Evolutionary conservation across 352 stramenopile genomes (phyloP).

Genomic region (Halophytophthora polymorphica): DNA sequence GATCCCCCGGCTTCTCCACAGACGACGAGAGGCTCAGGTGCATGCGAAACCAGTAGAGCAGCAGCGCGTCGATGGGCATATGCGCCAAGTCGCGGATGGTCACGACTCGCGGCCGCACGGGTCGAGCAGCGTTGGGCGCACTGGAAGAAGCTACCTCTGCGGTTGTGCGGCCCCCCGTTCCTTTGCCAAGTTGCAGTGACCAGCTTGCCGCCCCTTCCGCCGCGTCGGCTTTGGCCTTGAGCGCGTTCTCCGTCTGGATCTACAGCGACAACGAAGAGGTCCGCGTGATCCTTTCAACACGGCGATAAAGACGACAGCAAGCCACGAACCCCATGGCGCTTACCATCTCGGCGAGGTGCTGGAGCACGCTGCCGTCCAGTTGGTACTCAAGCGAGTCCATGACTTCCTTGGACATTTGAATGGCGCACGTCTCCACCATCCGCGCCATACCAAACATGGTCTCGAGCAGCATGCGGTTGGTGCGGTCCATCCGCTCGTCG

Average conservation of each 20-base stretch:
- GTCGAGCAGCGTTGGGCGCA: conserved; percentile 9
- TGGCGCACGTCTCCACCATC: conserved; percentile 82
- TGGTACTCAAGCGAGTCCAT: conserved; percentile 83
- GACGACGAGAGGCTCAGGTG: conserved; percentile 61
- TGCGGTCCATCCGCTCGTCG: conserved; percentile 57
- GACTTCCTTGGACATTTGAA: conserved; percentile 78
- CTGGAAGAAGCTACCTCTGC: conserved; percentile 20
- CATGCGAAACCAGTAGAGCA: conserved; percentile 78
- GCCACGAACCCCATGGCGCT: not conserved
- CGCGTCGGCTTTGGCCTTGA: conserved; percentile 42
- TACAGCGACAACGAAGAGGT: conserved; percentile 10
- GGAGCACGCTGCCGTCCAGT: conserved; percentile 59
- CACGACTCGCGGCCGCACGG: conserved; percentile 24
- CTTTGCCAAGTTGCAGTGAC: conserved; percentile 19
- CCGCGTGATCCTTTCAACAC: not conserved
- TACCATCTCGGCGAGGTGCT: conserved; percentile 62
- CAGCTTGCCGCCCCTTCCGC: conserved; percentile 7
- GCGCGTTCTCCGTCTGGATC: conserved; percentile 61
- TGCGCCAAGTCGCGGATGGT: conserved; percentile 59
- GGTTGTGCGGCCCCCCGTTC: conserved; percentile 9
- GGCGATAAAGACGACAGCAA: not conserved
- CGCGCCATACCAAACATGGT: conserved; percentile 82
- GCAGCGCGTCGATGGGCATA: conserved; percentile 69
- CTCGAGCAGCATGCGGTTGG: conserved; percentile 77
- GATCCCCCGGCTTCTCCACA: conserved; percentile 62